Conservation (phyloP, 768 basidiomycete genomes). For the Mrakia frigida region DNA sequence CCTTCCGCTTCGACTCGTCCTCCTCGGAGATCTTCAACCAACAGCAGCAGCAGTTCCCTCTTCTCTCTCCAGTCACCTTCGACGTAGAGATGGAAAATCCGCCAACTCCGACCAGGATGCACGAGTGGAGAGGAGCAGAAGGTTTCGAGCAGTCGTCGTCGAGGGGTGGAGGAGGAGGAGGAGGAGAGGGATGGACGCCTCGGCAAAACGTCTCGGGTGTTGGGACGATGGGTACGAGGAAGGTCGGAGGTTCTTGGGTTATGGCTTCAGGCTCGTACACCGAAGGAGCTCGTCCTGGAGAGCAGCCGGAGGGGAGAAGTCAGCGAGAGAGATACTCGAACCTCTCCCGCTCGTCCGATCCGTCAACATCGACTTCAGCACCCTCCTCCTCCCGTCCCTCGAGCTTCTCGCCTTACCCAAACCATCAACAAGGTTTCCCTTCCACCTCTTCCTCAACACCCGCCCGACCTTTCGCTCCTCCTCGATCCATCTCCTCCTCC, state of each 20-base stretch:
- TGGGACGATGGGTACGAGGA: not conserved
- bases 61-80: not conserved
- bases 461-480: not conserved
- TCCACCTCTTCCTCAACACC: not conserved
- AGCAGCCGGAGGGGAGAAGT: no score
- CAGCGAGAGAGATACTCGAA: not conserved
- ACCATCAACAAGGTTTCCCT: not conserved
- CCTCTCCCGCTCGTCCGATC: not conserved
- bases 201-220: slow-evolving; percentile 3
- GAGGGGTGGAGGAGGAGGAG: not conserved
- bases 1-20: not conserved
- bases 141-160: no score
- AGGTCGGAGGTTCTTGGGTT: not conserved
- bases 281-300: not conserved
- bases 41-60: not conserved
- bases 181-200: not conserved
- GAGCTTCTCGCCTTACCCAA: not conserved
- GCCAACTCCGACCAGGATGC: not conserved
- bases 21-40: not conserved
- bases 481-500: not conserved
- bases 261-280: not conserved
- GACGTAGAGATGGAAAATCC: slow-evolving; percentile 8
- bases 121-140: not conserved
- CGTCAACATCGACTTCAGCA: not conserved
- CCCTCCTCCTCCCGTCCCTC: not conserved